phyloP scores from a whole-genome alignment of 768 basidiomycete species.

The Pleurotus platypus region DNA sequence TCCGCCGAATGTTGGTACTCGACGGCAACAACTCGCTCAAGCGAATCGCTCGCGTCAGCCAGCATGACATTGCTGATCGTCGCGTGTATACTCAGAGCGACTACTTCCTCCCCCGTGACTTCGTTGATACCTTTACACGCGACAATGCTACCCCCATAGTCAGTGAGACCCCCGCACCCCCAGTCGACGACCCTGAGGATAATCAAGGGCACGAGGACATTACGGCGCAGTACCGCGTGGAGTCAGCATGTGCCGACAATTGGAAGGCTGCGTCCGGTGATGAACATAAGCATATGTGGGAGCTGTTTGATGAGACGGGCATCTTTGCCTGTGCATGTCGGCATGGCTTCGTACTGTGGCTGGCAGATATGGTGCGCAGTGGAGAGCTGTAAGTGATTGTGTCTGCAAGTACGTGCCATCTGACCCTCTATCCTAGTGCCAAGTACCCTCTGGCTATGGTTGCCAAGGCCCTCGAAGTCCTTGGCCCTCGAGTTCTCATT shows the following conservation, averaged over 20 bases:
- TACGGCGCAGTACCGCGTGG: not conserved
- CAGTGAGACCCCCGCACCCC: not conserved
- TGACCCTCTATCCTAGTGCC: slow-evolving; percentile 13
- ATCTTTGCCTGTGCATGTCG: slow-evolving; percentile 5
- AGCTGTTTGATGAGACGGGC: slow-evolving; percentile 9
- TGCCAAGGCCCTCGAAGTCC: slow-evolving; percentile 16
- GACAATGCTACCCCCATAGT: not conserved
- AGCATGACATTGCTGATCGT: not conserved
- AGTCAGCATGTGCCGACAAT: not conserved
- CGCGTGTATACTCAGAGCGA: not conserved
- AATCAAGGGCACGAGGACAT: not conserved
- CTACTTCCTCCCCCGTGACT: not conserved
- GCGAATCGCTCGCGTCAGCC: slow-evolving; percentile 1
- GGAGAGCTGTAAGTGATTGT: slow-evolving; percentile 10
- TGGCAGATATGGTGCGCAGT: slow-evolving; percentile 9
- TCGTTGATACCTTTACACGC: slow-evolving; percentile 5
- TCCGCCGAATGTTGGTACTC: slow-evolving; percentile 8
- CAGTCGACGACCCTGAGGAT: not conserved
- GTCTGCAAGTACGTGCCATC: not conserved
- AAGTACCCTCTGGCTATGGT: slow-evolving; percentile 24
- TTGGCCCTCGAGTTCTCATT: slow-evolving; percentile 14
- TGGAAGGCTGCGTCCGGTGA: slow-evolving; percentile 1
- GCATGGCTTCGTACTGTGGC: not conserved
- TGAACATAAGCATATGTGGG: not conserved
- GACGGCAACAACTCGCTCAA: slow-evolving; percentile 16